Evolutionary conservation across 768 basidiomycete genomes (phyloP), one percentile per base, ranked within the genome.

Genomic region (Galerina marginata): DNA sequence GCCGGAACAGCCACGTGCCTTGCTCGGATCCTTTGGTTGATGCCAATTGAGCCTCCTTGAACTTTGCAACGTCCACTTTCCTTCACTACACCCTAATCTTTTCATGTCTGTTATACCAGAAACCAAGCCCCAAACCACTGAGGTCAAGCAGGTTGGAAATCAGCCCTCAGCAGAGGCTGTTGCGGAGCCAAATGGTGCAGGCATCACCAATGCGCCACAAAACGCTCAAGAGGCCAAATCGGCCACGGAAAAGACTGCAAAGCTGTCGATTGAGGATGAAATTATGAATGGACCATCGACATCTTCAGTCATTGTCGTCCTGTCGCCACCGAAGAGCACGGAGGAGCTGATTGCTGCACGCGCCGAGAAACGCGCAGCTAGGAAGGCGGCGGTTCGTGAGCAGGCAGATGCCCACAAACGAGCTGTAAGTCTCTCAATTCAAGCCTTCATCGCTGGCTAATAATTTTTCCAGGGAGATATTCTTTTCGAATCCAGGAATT

Each of bases 381-480:
- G 56, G 60, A 69, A 63, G 49, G 50, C 66, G 1, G 67, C 62
- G 7, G 47, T 60, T 4, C 59, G 61, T 10, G 61, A 65, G 54
- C 59, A 65, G 37, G 71, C 71, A 39, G 67, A 70, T 43, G 66
- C 61, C 6, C 59, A 63, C 29, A 67, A 65, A 47, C 51, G 52
- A 47, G 62, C 63, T 56, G 71, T 72, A 43, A 63, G 63, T 65
- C 25, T 54, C 15, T 36, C 3, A 1, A 20, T 36, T 44, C 7
- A 3, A 9, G 43, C 26, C 15, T 38, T n/a, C 25, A 20, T 16
- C 16, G 16, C n/a, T 47, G 29, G 29, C 29, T 33, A 33, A 33
- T 5, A 20, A 9, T 16, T 4, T 26, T n/a, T 40, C 39, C 23
- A 80, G 79, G 79, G 74, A 38, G 76, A 79, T 52, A 67, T 67